These are phyloP conservation scores for Fonsecaea erecta DNA, from an alignment of 2,329 filamentous ascomycete genomes.

Conservation along the genomic window DNA sequence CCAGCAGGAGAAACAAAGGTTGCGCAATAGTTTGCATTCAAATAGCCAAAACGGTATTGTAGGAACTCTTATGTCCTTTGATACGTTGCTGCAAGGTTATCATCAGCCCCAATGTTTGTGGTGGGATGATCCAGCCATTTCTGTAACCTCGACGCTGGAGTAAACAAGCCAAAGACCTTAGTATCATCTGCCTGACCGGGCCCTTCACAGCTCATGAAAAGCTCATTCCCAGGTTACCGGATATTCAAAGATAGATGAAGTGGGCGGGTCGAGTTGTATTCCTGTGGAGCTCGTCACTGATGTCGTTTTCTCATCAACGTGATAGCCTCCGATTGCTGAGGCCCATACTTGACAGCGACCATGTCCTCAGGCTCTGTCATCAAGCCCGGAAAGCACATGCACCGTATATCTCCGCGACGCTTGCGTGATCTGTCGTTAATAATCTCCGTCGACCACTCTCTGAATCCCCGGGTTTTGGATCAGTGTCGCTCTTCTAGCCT, in stretches of 20 bases:
- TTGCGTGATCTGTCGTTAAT: constrained; percentile 21
- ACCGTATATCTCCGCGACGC: background rate
- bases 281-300: background rate
- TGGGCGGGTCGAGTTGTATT: background rate
- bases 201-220: background rate
- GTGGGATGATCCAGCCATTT: background rate
- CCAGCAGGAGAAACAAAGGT: no score
- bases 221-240: background rate
- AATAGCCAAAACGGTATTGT: background rate
- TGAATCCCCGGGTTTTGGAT: constrained; percentile 57
- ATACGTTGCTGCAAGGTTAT: background rate
- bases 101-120: background rate
- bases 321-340: background rate
- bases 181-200: background rate
- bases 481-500: constrained; percentile 55
- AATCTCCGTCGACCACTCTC: constrained; percentile 39
- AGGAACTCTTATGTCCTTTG: background rate
- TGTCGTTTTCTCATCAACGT: background rate
- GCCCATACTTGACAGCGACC: background rate
- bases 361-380: background rate
- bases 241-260: background rate
- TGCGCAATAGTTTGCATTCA: background rate
- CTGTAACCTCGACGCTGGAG: background rate
- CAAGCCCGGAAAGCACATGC: no score
- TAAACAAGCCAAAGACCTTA: background rate